Evolutionary conservation across 176 grass and related monocot species (phyloP).

Genomic region (Zoysia pacifica): DNA sequence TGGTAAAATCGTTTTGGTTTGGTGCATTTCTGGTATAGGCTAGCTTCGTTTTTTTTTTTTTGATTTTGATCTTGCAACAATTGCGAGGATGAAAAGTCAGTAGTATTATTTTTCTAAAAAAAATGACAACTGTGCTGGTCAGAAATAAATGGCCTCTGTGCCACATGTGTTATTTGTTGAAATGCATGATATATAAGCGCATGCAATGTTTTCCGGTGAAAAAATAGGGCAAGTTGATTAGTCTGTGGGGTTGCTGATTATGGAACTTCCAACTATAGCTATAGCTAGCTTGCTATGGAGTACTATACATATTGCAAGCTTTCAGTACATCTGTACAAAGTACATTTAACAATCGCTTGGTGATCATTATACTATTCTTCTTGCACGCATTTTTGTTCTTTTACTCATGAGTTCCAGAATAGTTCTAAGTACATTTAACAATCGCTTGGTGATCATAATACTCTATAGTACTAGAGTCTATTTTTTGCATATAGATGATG

Average conservation of each 20-base stretch:
- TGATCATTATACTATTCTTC: not conserved
- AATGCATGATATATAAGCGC: not conserved
- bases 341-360: not conserved
- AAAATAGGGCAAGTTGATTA: not conserved
- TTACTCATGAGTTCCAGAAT: not conserved
- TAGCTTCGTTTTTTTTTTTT: not conserved
- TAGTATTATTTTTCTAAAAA: not conserved
- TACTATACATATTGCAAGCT: slow-evolving; percentile 36
- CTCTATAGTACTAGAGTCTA: not conserved
- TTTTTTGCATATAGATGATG: not conserved
- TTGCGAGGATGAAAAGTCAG: not conserved
- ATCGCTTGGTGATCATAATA: not conserved
- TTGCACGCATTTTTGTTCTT: not conserved
- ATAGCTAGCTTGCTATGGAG: not conserved
- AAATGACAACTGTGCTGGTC: not conserved
- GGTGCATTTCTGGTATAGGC: not conserved
- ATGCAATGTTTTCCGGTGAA: not conserved
- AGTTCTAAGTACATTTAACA: not conserved
- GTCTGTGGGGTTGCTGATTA: not conserved
- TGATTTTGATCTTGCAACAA: not conserved
- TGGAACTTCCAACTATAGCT: not conserved
- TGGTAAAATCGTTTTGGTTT: not conserved
- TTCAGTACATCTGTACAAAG: not conserved
- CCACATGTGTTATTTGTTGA: not conserved
- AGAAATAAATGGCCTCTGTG: not conserved